phyloP scores from a whole-genome alignment of 75 land plant genomes.

The Adiantum capillusveneris region DNA sequence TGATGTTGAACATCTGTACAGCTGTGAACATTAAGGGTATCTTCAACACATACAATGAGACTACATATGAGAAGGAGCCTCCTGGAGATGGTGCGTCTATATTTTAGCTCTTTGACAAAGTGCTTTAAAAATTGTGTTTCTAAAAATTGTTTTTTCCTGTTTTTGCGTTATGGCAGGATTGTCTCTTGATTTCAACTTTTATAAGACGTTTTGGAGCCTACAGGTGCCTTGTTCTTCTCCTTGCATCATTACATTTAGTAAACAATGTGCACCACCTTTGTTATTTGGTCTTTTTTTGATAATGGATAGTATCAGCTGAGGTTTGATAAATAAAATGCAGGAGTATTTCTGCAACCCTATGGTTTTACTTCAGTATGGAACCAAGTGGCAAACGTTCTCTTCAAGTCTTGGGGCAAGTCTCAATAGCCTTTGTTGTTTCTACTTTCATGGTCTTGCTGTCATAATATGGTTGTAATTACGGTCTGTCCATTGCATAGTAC shows the following conservation, averaged over 20 bases:
- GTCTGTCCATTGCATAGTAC: too few relatives aligned
- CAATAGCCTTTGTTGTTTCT: too few relatives aligned
- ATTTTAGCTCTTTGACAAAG: too few relatives aligned
- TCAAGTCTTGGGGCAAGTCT: constrained; percentile 53
- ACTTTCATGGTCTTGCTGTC: too few relatives aligned
- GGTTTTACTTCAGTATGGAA: constrained; percentile 36
- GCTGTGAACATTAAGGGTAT: constrained; percentile 98
- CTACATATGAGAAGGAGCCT: constrained; percentile 89
- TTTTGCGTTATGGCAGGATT: constrained; percentile 38
- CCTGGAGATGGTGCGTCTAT: constrained; percentile 61
- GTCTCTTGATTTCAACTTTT: constrained; percentile 92
- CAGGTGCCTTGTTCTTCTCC: constrained; percentile 43
- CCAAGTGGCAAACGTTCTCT: constrained; percentile 88
- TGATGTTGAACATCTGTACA: constrained; percentile 16
- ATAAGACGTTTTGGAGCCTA: constrained; percentile 97
- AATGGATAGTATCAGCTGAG: constrained; percentile 1
- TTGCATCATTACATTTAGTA: too few relatives aligned
- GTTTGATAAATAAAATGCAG: constrained; percentile 23
- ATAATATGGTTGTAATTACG: too few relatives aligned
- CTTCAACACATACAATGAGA: constrained; percentile 93
- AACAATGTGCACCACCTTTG: too few relatives aligned
- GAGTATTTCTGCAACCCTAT: constrained; percentile 83
- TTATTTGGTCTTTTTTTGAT: background rate
- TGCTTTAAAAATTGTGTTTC: too few relatives aligned
- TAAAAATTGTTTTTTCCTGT: too few relatives aligned